Base-by-base conservation (phyloP, 2,329 filamentous ascomycete genomes). In the Phyllosticta paracitricarpa region DNA sequence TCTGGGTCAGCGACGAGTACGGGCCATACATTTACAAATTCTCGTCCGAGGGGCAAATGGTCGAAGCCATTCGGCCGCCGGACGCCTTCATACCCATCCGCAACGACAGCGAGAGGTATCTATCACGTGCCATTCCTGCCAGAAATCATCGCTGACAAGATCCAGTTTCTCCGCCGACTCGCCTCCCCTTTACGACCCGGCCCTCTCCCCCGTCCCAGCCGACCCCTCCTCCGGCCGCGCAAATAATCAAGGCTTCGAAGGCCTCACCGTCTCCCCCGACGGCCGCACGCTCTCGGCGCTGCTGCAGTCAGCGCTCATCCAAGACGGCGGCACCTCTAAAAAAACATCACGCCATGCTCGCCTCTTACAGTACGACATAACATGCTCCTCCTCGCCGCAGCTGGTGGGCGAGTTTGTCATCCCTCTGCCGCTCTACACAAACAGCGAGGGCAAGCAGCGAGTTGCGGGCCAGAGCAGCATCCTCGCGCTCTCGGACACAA, bases 201-300 rank as follows among this genome's bases (percentile, higher is more conserved):
- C 77, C 14, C 68, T 78, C 17, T 69, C 73, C 9, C 78, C 83
- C 2, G 72, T 71, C 2, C 87, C 87, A 0, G 77, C 75, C 14
- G 77, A 87, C 64, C 83, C 85, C 0, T 77, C 79, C 1, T 80
- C 80, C 0, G 88, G 88, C 12, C 81, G 88, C 22, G 77, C 80
- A 60, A 89, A 91, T 71, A 91, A 91, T 71, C 86, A 89, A 69
- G 87, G 88, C n/a, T 83, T 90, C 56, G 88, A 91, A 72, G 87
- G 84, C 0, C 72, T 91, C 56, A 86, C 84, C 0, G 72, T 82
- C n/a, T 84, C 81, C 3, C 76, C 80, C 0, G 83, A 88, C 65
- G 85, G 86, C 9, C 84, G 82, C 63, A 82, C 78, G 1, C 75
- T 90, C 10, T 89, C 83, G 68, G 81, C 82, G 1, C 77, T 90